Percentiles rank a stretch among this genome's conserved stretches.
These are phyloP conservation scores for Penicilliopsis zonata DNA, from an alignment of 495 filamentous ascomycete species.

Conservation along the genomic window DNA sequence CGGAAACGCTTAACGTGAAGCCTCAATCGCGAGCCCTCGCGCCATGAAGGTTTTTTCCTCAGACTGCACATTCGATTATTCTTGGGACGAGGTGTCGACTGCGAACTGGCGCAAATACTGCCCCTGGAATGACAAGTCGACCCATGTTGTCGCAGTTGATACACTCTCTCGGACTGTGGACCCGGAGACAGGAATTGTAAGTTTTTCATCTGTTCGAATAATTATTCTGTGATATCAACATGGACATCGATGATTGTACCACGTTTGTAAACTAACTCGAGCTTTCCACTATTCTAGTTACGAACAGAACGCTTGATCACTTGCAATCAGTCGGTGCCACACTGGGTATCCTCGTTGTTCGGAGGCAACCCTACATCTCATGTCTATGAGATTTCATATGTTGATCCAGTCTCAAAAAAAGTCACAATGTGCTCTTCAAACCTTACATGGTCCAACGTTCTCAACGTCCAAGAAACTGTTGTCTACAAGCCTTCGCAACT, in stretches of 20 bases:
- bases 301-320: conserved; percentile 96
- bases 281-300: conserved; percentile 36
- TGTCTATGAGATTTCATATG: conserved; percentile 91
- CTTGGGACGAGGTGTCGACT: conserved; percentile 97
- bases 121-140: conserved; percentile 92
- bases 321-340: conserved; percentile 77
- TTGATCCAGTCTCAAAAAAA: conserved; percentile 66
- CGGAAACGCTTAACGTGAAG: too few relatives aligned
- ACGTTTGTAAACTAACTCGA: not conserved
- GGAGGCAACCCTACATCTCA: conserved; percentile 63
- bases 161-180: conserved; percentile 78
- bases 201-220: conserved; percentile 13
- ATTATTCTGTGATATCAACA: not conserved
- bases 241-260: not conserved
- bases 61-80: conserved; percentile 83
- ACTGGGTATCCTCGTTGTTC: conserved; percentile 71
- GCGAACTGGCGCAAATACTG: conserved; percentile 99
- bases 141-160: conserved; percentile 90
- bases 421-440: conserved; percentile 93
- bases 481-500: conserved; percentile 55
- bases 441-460: conserved; percentile 76
- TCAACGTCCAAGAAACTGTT: conserved; percentile 84
- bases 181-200: conserved; percentile 66
- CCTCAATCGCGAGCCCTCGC: too few relatives aligned
- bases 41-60: conserved; percentile 98